Conservation (phyloP, 2,329 filamentous ascomycete species). For the Helminthosporium solani region DNA sequence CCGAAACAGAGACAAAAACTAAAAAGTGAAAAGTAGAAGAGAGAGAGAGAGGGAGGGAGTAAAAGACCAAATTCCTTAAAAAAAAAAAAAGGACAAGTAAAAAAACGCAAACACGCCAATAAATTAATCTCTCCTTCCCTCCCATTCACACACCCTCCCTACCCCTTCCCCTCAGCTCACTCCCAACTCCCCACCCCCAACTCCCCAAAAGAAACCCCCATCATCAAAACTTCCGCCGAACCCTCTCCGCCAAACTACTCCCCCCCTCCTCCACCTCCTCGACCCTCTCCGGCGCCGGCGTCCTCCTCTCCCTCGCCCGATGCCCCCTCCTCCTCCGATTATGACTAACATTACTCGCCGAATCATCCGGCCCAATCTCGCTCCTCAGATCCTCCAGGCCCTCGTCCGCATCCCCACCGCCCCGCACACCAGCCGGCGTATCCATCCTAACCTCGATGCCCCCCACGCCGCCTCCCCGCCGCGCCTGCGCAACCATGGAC, state of each 20-base stretch:
- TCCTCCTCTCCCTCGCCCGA: conserved; percentile 67
- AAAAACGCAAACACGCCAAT: no score
- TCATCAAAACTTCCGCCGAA: conserved; percentile 29
- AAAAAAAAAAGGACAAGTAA: no score
- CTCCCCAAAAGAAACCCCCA: no score
- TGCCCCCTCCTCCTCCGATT: conserved; percentile 67
- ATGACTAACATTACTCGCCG: conserved; percentile 76
- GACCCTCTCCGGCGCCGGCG: conserved; percentile 69
- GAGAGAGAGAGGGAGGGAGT: no score
- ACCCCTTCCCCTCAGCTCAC: no score
- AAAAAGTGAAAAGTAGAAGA: no score
- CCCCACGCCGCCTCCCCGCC: conserved; percentile 50
- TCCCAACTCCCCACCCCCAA: no score
- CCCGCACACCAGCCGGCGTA: conserved; percentile 48
- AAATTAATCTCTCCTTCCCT: no score
- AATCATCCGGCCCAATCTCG: conserved; percentile 72
- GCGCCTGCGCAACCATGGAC: conserved; percentile 61
- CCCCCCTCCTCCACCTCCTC: conserved; percentile 53
- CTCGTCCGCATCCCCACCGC: conserved; percentile 35
- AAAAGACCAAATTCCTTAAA: no score
- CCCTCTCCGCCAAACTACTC: conserved; percentile 30
- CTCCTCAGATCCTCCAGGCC: conserved; percentile 45
- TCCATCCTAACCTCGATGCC: conserved; percentile 49
- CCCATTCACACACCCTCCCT: no score
- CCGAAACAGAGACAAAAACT: no score